These are phyloP conservation scores for Fonsecaea monophora DNA, from an alignment of 2,329 filamentous ascomycete species.

Conservation along the genomic window DNA sequence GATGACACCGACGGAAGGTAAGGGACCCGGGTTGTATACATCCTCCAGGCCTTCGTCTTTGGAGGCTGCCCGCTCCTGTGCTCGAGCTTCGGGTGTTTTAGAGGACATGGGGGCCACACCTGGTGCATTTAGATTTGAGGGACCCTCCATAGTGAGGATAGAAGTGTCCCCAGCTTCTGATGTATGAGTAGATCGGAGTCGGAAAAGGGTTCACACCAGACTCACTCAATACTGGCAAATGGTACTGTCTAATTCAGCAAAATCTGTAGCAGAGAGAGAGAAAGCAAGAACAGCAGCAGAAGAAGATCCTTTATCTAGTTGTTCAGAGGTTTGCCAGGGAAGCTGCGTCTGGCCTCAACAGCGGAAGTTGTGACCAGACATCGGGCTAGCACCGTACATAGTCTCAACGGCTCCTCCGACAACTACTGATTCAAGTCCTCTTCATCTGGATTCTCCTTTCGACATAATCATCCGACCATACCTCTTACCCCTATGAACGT, in stretches of 20 bases:
- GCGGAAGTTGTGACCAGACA: not conserved
- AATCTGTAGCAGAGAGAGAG: not conserved
- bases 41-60: constrained; percentile 10
- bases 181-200: not conserved
- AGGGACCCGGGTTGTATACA: not conserved
- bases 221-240: not conserved
- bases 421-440: not conserved
- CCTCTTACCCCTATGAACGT: constrained; percentile 6
- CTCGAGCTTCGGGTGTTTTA: constrained; percentile 4
- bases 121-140: not conserved
- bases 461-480: constrained; percentile 9
- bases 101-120: constrained; percentile 2
- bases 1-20: not conserved
- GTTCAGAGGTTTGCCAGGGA: not conserved
- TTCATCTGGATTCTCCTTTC: constrained; percentile 17
- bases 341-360: not conserved
- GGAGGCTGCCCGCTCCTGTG: not conserved
- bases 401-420: not conserved
- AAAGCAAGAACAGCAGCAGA: not conserved
- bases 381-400: not conserved
- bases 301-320: not conserved
- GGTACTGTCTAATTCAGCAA: not conserved
- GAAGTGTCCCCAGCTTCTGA: not conserved
- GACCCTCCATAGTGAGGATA: not conserved
- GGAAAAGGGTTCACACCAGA: not conserved